phyloP scores from a whole-genome alignment of 306 rosid genomes.

The Trifolium dubium region DNA sequence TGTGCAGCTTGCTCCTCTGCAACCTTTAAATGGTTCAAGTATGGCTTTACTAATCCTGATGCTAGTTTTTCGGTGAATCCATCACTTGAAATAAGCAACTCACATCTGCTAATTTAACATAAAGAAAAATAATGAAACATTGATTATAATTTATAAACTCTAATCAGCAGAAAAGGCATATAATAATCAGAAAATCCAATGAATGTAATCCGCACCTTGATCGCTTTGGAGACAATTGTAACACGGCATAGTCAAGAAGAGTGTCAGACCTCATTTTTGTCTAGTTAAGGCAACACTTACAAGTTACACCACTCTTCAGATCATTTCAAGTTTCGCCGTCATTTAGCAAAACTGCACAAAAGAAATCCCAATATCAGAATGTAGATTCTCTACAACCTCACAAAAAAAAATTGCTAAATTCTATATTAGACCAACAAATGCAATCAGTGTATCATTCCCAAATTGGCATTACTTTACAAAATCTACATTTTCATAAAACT shows the following conservation, averaged over 20 bases:
- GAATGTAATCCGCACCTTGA: conserved; percentile 62
- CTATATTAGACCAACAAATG: conserved; percentile 21
- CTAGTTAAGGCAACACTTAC: conserved; percentile 40
- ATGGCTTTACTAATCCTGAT: conserved; percentile 88
- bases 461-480: conserved; percentile 47
- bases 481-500: conserved; percentile 48
- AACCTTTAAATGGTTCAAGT: conserved; percentile 79
- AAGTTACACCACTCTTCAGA: conserved; percentile 40
- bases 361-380: conserved; percentile 36
- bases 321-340: conserved; percentile 50
- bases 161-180: conserved; percentile 24
- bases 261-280: conserved; percentile 86
- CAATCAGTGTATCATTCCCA: conserved; percentile 37
- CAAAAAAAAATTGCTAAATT: conserved; percentile 10
- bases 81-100: conserved; percentile 72
- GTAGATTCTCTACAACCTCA: conserved; percentile 42
- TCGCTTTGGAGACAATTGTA: conserved; percentile 89
- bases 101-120: conserved; percentile 64
- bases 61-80: conserved; percentile 88
- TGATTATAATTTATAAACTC: conserved; percentile 7
- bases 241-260: conserved; percentile 86
- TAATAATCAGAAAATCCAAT: conserved; percentile 25
- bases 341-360: conserved; percentile 31
- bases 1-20: conserved; percentile 87
- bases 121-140: conserved; percentile 19